Base-by-base conservation (phyloP, 805 yeast species). In the Nakazawaea ishiwadae region DNA sequence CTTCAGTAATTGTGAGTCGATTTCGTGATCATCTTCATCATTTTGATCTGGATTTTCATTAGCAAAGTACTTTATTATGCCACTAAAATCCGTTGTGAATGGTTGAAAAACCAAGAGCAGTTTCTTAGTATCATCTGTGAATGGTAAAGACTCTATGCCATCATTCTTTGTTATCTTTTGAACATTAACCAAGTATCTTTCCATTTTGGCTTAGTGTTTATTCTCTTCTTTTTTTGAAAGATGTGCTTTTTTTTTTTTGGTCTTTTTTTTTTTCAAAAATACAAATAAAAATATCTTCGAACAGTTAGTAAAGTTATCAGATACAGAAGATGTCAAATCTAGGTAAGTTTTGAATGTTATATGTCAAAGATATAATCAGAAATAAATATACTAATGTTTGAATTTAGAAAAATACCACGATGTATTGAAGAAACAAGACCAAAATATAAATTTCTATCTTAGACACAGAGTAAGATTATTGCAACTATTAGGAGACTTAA, bases 51-150 rank as follows among this genome's bases (percentile, higher is more conserved):
- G 9, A 11, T 31, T 38, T 32, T 24, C 32, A 12, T 40, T 34
- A 11, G 21, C 20, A 23, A 11, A 40, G 20, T 28, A 40, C 26
- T 27, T 10, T 9, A 19, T 16, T 2, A 40, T 12, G 15, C 17
- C 4, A 4, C 7, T 9, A 24, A 40, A 40, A 21, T 40, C 35
- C 17, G 30, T 18, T 3, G 35, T 16, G 4, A 33, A n/a, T 6
- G 43, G 43, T 8, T n/a, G 34, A 15, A 40, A 34, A 2, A 40
- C 38, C 15, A 40, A 18, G 19, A 40, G 12, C 38, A 34, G 38
- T 14, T 29, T 40, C 6, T 16, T 19, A 7, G 23, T 28, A 3
- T 34, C 30, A 5, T 26, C 28, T 19, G 14, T 17, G 24, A 27
- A 29, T 2, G 35, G 38, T 19, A 40, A 19, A 5, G 23, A 9